Percentiles rank a stretch among this genome's conserved stretches.
phyloP scores from a whole-genome alignment of 1,284 basidiomycete genomes.

The Cystobasidium sp. region DNA sequence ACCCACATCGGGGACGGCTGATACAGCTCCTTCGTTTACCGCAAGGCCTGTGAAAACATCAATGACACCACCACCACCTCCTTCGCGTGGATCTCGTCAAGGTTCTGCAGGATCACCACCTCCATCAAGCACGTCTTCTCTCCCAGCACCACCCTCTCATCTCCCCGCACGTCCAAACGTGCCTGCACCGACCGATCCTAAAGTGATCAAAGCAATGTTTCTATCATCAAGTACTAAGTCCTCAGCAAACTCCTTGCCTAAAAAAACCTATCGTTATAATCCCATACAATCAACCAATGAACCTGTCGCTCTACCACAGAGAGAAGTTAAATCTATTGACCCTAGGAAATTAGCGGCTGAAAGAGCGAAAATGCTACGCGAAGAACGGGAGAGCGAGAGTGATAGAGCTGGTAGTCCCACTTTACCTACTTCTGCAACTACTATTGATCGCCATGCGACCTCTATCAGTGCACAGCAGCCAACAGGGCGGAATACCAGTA shows the following conservation, averaged over 20 bases:
- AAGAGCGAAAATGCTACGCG: conserved; percentile 1
- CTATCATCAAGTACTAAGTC: conserved; percentile 4
- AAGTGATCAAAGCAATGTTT: conserved; percentile 16
- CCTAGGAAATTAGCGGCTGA: conserved; percentile 10
- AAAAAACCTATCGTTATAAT: background rate
- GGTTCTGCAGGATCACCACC: background rate
- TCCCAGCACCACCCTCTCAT: conserved; percentile 12
- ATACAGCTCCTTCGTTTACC: background rate
- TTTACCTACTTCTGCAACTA: background rate
- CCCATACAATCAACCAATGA: conserved; percentile 1
- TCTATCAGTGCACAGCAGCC: background rate
- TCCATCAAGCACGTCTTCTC: background rate
- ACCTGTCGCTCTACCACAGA: conserved; percentile 4
- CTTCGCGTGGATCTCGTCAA: background rate
- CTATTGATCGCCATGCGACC: background rate
- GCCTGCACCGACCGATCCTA: background rate
- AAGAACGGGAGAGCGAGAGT: conserved; percentile 18
- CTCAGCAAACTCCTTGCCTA: background rate
- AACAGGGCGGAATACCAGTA: background rate
- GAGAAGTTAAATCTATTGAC: background rate
- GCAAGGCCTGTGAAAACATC: background rate
- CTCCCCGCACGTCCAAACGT: background rate
- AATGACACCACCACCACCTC: background rate
- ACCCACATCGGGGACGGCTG: too few relatives aligned
- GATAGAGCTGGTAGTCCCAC: background rate